A percentile compares a stretch with the other conserved stretches of the same genome.
phyloP scores from a whole-genome alignment of 371 early-diverging fungal species.

The Funneliformis caledonium region DNA sequence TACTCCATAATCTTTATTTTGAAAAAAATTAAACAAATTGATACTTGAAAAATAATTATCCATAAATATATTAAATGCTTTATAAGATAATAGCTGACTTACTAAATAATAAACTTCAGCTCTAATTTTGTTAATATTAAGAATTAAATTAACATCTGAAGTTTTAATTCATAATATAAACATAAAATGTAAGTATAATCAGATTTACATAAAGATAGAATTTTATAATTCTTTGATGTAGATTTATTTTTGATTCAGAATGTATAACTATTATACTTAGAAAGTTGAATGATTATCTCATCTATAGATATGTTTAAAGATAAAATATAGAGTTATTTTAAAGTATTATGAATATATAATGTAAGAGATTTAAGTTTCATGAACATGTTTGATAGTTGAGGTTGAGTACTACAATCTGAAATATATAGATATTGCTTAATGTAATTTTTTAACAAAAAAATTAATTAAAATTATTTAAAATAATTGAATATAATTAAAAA shows the following conservation, averaged over 20 bases:
- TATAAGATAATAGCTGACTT: neutral
- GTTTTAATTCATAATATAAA: too few relatives aligned
- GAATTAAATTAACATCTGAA: neutral
- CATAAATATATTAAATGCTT: slow-evolving; percentile 41
- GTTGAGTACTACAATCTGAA: neutral
- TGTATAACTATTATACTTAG: slow-evolving; percentile 41
- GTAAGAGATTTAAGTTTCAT: slow-evolving; percentile 36
- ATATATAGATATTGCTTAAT: neutral
- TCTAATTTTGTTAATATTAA: slow-evolving; percentile 6
- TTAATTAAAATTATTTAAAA: too few relatives aligned
- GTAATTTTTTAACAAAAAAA: too few relatives aligned
- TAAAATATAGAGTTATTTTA: slow-evolving; percentile 38
- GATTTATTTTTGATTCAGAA: slow-evolving; percentile 36
- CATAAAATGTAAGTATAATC: too few relatives aligned
- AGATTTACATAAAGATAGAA: too few relatives aligned
- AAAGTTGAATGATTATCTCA: slow-evolving; percentile 43
- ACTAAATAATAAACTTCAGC: slow-evolving; percentile 37
- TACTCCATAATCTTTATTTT: slow-evolving; percentile 32
- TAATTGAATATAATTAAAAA: too few relatives aligned
- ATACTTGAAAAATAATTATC: slow-evolving; percentile 42
- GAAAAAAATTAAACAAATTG: slow-evolving; percentile 37
- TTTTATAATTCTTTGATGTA: neutral
- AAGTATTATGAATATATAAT: neutral
- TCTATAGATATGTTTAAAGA: slow-evolving; percentile 34
- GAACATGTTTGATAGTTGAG: neutral